Evolutionary conservation across 2,329 filamentous ascomycete species (phyloP).

Genomic region (Leptographium wingfieldii): DNA sequence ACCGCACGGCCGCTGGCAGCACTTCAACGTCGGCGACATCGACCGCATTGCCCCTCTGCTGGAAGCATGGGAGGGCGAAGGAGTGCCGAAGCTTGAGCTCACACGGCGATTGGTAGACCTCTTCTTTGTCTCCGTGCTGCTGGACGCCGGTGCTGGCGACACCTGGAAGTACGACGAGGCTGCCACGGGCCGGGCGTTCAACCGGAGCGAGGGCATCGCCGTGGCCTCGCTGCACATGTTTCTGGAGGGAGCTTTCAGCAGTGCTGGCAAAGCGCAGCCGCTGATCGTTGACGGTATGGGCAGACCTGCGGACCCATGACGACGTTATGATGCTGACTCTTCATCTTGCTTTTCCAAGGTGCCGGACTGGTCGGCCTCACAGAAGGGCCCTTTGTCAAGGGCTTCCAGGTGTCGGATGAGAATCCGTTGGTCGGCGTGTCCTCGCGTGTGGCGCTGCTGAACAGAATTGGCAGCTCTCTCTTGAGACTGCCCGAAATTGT

Average conservation of each 20-base stretch:
- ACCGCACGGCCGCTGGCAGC: constrained; percentile 48
- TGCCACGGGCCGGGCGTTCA: constrained; percentile 20
- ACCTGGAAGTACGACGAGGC: constrained; percentile 33
- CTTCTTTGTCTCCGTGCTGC: constrained; percentile 47
- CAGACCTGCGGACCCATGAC: too few relatives aligned
- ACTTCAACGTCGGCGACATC: constrained; percentile 45
- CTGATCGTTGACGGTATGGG: constrained; percentile 20
- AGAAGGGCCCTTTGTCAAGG: constrained; percentile 19
- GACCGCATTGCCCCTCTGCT: constrained; percentile 34
- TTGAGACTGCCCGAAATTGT: background rate
- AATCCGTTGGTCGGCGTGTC: constrained; percentile 3
- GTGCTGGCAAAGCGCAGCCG: constrained; percentile 9
- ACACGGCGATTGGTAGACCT: constrained; percentile 45
- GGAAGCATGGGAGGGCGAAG: constrained; percentile 21
- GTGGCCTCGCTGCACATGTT: constrained; percentile 40
- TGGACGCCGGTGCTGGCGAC: constrained; percentile 42
- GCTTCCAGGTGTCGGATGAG: constrained; percentile 25
- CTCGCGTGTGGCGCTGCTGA: constrained; percentile 5
- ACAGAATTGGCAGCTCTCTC: constrained; percentile 3
- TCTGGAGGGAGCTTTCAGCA: constrained; percentile 25
- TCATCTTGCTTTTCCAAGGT: too few relatives aligned
- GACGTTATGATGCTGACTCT: too few relatives aligned
- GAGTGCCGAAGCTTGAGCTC: constrained; percentile 30
- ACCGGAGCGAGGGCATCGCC: constrained; percentile 37
- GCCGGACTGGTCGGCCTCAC: constrained; percentile 19